Evolutionary conservation across 345 rosid genomes (phyloP).

Genomic region (Salix viminalis): DNA sequence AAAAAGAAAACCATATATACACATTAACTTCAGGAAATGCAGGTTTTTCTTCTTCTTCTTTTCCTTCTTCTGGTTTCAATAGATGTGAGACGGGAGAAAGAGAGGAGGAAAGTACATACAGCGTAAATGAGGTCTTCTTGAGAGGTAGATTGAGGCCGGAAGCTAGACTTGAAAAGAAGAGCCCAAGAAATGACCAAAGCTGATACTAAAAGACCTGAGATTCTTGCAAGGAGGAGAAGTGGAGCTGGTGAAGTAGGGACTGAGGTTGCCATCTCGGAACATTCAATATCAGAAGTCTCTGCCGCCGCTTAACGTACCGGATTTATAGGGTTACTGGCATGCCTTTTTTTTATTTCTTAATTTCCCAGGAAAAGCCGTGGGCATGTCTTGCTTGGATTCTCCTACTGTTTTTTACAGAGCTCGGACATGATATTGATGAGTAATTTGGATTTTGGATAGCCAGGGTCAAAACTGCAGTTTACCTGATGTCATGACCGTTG

Average conservation of each 20-base stretch:
- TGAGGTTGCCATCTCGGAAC: not conserved
- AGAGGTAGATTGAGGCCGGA: conserved; percentile 45
- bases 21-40: not conserved
- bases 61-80: not conserved
- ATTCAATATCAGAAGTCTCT: not conserved
- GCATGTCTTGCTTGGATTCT: not conserved
- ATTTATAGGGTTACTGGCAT: not conserved
- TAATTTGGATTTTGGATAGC: not conserved
- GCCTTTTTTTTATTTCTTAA: not conserved
- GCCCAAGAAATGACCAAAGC: conserved; percentile 67
- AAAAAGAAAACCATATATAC: not conserved
- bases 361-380: not conserved
- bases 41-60: not conserved
- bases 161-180: conserved; percentile 53
- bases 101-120: conserved; percentile 27
- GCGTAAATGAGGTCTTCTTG: conserved; percentile 58
- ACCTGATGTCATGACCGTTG: too few relatives aligned
- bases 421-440: not conserved
- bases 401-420: too few relatives aligned
- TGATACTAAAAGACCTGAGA: conserved; percentile 55
- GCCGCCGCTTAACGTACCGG: conserved; percentile 10
- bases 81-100: not conserved
- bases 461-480: too few relatives aligned
- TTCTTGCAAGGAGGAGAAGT: conserved; percentile 61
- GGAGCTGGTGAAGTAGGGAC: conserved; percentile 28